Base-by-base conservation (phyloP, 192 early-diverging fungal genomes). In the Rhizophagus sp. region DNA sequence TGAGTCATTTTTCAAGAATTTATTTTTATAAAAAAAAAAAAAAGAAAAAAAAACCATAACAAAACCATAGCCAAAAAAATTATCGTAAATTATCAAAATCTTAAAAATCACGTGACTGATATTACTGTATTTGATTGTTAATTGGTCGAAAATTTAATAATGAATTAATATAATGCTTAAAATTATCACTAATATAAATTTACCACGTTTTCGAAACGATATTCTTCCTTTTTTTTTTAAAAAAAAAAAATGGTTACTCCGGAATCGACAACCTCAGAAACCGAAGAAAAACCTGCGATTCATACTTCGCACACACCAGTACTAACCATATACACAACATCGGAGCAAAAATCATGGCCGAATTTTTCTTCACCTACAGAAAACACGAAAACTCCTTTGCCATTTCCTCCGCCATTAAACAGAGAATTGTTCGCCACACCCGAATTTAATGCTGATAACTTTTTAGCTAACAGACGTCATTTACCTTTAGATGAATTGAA, bases 401-500 rank as follows among this genome's bases (percentile, higher is more conserved):
- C 75, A 41, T 77, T 77, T 34, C 75, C 75, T 39, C 63, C n/a
- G 15, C 75, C 75, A 9, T 41, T 77, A 9, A 64, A 25, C 22
- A 62, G 75, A 27, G 75, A 77, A 66, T 66, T 77, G 75, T 77
- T 77, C 65, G 24, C 62, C 39, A 83, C 83, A 4, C 72, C 80
- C 1, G 83, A 88, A 49, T 94, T 93, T 79, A 83, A 89, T 66
- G 81, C 89, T 8, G 92, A 91, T 73, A 82, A 84, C 36, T 93
- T 90, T 76, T 82, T 94, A 15, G 88, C 91, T 4, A 88, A 86
- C 68, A 83, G 93, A 69, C 88, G 92, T 10, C 91, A 94, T 79
- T 84, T 94, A 36, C 84, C 90, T 39, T 82, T 94, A 3, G 88
- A 94, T n/a, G 82, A 84, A 39, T 84, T 95, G 25, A 92, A 92